phyloP scores from a whole-genome alignment of 2,329 filamentous ascomycete species.

The Aureobasidium namibiae region DNA sequence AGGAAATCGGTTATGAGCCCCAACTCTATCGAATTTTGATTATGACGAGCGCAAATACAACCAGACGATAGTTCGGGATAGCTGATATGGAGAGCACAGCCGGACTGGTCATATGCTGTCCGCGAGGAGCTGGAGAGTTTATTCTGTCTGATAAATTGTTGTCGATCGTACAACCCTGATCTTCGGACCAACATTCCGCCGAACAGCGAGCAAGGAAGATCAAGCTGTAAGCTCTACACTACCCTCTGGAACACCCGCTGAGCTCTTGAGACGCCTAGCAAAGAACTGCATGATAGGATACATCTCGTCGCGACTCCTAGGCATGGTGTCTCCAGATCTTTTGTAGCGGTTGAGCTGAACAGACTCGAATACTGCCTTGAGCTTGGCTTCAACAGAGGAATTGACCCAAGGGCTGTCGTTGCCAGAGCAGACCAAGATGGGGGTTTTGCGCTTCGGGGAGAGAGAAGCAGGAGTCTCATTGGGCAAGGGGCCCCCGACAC shows the following conservation, averaged over 20 bases:
- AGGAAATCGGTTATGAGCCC: neutral
- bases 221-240: conserved; percentile 38
- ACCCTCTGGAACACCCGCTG: conserved; percentile 44
- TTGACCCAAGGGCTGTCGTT: conserved; percentile 43
- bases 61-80: neutral
- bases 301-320: conserved; percentile 75
- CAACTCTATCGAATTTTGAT: neutral
- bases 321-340: conserved; percentile 70
- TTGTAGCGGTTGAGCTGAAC: conserved; percentile 63
- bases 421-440: conserved; percentile 54
- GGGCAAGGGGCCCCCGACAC: conserved; percentile 55
- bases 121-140: neutral
- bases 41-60: neutral
- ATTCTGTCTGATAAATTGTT: neutral
- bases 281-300: conserved; percentile 82
- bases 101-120: no score
- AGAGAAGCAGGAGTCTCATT: conserved; percentile 33
- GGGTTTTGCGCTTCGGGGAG: conserved; percentile 51
- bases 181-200: neutral
- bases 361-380: conserved; percentile 47
- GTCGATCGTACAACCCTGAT: neutral
- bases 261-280: conserved; percentile 54
- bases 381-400: conserved; percentile 52
- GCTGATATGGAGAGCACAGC: neutral
- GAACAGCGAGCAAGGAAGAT: neutral